Base-by-base conservation (phyloP, 139 green algal species). In the Penium margaritaceum region DNA sequence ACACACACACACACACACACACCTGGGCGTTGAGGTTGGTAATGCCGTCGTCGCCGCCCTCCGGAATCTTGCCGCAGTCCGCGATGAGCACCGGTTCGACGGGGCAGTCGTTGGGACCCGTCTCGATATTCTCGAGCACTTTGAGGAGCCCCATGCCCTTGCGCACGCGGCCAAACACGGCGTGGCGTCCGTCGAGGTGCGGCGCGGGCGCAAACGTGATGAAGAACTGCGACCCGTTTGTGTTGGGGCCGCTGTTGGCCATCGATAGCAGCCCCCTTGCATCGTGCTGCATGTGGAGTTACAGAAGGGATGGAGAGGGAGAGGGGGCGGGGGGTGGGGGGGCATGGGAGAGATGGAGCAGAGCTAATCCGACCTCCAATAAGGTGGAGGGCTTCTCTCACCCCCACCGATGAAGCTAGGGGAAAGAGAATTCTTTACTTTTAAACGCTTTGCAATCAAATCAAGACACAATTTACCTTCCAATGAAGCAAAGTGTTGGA, bases 121-220 rank as follows among this genome's bases (percentile, higher is more conserved):
- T 39, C 33, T 46, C 60, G 21, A 39, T 30, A 24, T 19, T 27
- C 39, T 27, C 24, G 39, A 46, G 34, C 33, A 41, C 60, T 21
- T 41, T 24, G 41, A 51, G 41, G 9, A 51, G 7, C 41, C n/a
- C 3, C 46, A 57, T 57, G 24, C 46, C 46, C 46, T 57, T 57
- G 3, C n/a, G 51, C 51, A 60, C 51, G 14, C 51, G n/a, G 0
- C 93, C 93, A 79, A 98, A 98, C 32, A 98, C 93, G 9, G 93
- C 88, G 75, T 97, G 91, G 37, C 54, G 74, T 24, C 82, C 82
- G 29, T 85, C 79, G 21, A 87, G 66, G 67, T 57, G 29, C 0
- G 37, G 36, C 4, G 51, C 54, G 27, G 34, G 19, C 5, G 21
- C 68, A 39, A 30, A 61, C 2, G 37, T 69, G 68, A 76, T 68